Percentiles rank a stretch among this genome's conserved stretches.
phyloP scores from a whole-genome alignment of 352 stramenopile genomes.

The Phytophthora lateralis region DNA sequence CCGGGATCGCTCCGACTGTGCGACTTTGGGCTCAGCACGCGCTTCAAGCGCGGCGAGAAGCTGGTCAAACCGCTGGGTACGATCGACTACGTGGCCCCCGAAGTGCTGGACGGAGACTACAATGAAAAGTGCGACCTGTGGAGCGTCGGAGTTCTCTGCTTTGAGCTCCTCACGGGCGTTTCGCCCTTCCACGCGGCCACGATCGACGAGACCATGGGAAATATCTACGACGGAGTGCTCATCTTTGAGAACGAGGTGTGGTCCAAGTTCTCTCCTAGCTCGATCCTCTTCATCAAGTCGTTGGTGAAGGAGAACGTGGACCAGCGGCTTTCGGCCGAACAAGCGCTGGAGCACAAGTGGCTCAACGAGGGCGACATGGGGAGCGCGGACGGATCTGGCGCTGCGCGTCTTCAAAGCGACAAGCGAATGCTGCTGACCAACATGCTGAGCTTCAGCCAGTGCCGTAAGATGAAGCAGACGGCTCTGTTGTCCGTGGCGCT shows the following conservation, averaged over 20 bases:
- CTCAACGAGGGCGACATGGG: slow-evolving; percentile 34
- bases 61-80: slow-evolving; percentile 76
- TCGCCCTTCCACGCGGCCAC: slow-evolving; percentile 76
- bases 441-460: slow-evolving; percentile 79
- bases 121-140: slow-evolving; percentile 84
- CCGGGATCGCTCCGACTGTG: slow-evolving; percentile 78
- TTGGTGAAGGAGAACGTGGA: slow-evolving; percentile 80
- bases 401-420: slow-evolving; percentile 52
- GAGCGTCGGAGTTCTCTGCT: slow-evolving; percentile 83
- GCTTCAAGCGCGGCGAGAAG: slow-evolving; percentile 75
- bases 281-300: slow-evolving; percentile 83
- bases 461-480: slow-evolving; percentile 78
- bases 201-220: slow-evolving; percentile 80
- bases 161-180: slow-evolving; percentile 67
- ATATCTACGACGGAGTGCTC: slow-evolving; percentile 81
- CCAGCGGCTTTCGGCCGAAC: slow-evolving; percentile 58
- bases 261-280: slow-evolving; percentile 61
- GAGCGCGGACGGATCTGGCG: slow-evolving; percentile 16
- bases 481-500: slow-evolving; percentile 74
- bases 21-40: slow-evolving; percentile 82
- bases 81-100: slow-evolving; percentile 84
- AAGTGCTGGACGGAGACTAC: slow-evolving; percentile 85
- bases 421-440: slow-evolving; percentile 76
- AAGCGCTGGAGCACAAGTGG: slow-evolving; percentile 79
- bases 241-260: slow-evolving; percentile 75